These are phyloP conservation scores for Coprinellus micaceus DNA, from an alignment of 768 basidiomycete species.

Conservation along the genomic window DNA sequence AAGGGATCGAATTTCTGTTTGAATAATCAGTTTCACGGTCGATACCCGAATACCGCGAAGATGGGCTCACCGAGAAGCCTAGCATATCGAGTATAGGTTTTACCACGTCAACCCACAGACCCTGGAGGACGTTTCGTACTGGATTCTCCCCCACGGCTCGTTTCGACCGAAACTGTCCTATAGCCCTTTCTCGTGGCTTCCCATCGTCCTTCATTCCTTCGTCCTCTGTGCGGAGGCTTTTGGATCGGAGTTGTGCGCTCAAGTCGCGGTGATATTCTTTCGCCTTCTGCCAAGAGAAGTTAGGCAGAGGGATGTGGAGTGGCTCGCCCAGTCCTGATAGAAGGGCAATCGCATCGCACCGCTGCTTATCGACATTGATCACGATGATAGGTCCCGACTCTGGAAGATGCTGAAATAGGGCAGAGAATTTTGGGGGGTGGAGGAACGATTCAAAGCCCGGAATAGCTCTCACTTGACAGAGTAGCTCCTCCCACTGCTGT, in stretches of 20 bases:
- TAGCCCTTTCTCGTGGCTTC: too few relatives aligned
- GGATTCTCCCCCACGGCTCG: neutral
- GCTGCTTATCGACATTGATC: slow-evolving; percentile 5
- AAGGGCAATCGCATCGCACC: slow-evolving; percentile 22
- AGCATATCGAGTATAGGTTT: slow-evolving; percentile 3
- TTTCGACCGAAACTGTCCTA: neutral
- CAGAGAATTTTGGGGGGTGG: neutral
- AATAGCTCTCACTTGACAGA: neutral
- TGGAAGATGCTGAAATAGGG: neutral
- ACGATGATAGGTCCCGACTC: slow-evolving; percentile 7
- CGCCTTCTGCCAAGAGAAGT: neutral
- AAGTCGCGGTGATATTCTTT: neutral
- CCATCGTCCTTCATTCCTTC: neutral
- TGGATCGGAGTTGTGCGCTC: neutral
- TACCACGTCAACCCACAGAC: neutral
- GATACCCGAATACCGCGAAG: neutral
- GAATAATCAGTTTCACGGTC: neutral
- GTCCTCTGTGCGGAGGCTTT: neutral
- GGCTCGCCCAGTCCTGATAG: neutral
- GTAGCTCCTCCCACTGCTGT: neutral
- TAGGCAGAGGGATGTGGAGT: slow-evolving; percentile 9
- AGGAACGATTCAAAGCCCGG: neutral
- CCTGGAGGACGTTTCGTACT: neutral
- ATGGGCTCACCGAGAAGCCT: neutral
- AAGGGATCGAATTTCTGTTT: neutral